Percentiles rank a stretch among this genome's conserved stretches.
Evolutionary conservation across 495 filamentous ascomycete genomes (phyloP).

Genomic region (Penicillium desertorum): DNA sequence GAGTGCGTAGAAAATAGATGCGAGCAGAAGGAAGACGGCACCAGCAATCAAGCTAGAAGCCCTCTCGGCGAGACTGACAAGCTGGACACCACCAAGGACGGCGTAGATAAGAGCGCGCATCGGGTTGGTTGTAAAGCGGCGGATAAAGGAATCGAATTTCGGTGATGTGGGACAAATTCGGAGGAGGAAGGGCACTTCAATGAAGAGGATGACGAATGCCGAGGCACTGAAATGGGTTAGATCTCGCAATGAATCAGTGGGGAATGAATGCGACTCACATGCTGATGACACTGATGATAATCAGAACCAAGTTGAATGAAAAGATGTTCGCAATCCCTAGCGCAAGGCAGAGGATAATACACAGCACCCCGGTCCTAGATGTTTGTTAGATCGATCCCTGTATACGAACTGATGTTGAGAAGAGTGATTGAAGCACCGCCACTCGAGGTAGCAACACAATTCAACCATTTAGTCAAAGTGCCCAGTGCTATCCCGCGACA

Average conservation of each 20-base stretch:
- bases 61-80: conserved; percentile 62
- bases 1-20: conserved; percentile 76
- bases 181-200: conserved; percentile 93
- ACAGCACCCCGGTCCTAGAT: conserved; percentile 85
- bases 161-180: conserved; percentile 96
- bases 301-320: conserved; percentile 59
- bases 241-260: background rate
- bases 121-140: conserved; percentile 89
- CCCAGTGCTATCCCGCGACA: background rate
- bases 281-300: conserved; percentile 80
- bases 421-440: background rate
- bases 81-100: conserved; percentile 78
- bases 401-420: background rate
- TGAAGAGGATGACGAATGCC: conserved; percentile 86
- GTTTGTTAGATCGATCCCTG: conserved; percentile 12
- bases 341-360: conserved; percentile 93
- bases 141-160: conserved; percentile 86
- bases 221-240: conserved; percentile 57
- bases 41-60: conserved; percentile 78
- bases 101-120: conserved; percentile 93
- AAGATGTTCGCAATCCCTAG: conserved; percentile 93
- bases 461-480: background rate
- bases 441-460: background rate
- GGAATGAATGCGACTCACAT: conserved; percentile 55
- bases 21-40: conserved; percentile 75